Conservation (phyloP, 129 eudicot species). For the Cynara cardunculus region DNA sequence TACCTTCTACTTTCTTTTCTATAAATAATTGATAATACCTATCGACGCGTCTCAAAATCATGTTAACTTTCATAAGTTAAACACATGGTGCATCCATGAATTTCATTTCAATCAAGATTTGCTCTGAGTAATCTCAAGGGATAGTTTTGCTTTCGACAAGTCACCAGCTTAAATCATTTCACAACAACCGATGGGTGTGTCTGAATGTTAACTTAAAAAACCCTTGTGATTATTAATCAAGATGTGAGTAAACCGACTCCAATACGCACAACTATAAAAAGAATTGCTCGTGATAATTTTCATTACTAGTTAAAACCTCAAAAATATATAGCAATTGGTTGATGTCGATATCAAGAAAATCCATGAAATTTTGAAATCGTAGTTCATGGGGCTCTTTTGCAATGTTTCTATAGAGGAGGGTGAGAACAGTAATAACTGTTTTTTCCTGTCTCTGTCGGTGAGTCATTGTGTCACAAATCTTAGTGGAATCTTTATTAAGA, state of each 20-base stretch:
- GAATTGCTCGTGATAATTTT: too few species aligned
- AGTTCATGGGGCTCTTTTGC: background rate
- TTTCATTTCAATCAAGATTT: background rate
- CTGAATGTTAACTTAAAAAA: too few species aligned
- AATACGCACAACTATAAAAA: too few species aligned
- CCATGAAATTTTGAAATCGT: background rate
- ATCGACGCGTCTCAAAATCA: background rate
- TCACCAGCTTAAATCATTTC: too few species aligned
- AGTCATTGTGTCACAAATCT: background rate
- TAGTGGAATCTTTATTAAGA: background rate
- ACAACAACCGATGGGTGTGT: too few species aligned
- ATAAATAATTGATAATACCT: too few species aligned
- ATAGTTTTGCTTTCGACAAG: too few species aligned
- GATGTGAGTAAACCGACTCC: too few species aligned
- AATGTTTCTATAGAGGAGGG: background rate
- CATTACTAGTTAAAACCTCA: background rate
- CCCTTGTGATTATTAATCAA: too few species aligned
- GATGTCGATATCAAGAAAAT: background rate
- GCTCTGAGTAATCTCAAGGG: background rate
- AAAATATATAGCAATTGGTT: background rate
- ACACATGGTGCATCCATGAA: background rate
- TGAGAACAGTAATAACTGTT: constrained; percentile 2
- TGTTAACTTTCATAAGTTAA: background rate
- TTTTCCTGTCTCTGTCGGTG: constrained; percentile 26
- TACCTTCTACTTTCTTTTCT: background rate